A percentile compares a stretch with the other conserved stretches of the same genome.
phyloP scores from a whole-genome alignment of 2,329 filamentous ascomycete species.

The Xylaria polymorpha region DNA sequence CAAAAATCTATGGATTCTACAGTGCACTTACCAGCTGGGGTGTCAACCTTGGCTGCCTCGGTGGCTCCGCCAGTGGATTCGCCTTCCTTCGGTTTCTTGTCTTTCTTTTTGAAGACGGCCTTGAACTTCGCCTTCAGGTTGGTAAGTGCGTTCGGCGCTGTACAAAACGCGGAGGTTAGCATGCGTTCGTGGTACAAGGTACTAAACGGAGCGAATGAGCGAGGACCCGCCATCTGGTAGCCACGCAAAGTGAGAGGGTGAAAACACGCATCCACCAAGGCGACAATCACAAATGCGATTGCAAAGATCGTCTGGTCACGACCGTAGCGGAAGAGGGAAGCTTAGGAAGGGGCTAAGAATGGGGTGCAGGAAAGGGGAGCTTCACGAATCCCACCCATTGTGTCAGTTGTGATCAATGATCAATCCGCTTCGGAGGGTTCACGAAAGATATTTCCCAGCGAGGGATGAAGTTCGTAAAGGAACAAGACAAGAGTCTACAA shows the following conservation, averaged over 20 bases:
- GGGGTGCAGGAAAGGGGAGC: conserved; percentile 42
- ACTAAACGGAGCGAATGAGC: conserved; percentile 16
- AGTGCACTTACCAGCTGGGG: conserved; percentile 32
- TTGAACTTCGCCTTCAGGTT: conserved; percentile 68
- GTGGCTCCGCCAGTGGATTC: conserved; percentile 42
- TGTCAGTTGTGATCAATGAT: conserved; percentile 48
- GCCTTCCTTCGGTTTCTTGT: conserved; percentile 43
- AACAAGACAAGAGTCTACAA: conserved; percentile 22
- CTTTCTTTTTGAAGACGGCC: conserved; percentile 49
- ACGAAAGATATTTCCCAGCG: not conserved
- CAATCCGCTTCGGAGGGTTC: conserved; percentile 9
- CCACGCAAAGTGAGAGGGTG: conserved; percentile 11
- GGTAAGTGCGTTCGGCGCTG: conserved; percentile 63
- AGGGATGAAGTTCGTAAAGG: conserved; percentile 18
- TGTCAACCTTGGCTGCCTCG: conserved; percentile 43
- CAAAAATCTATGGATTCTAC: conserved; percentile 14
- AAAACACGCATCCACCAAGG: not conserved
- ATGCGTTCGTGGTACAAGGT: conserved; percentile 24
- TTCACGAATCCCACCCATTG: conserved; percentile 66
- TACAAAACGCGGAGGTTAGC: conserved; percentile 36
- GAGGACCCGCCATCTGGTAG: conserved; percentile 16
- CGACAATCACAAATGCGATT: conserved; percentile 17
- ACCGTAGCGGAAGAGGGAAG: conserved; percentile 20
- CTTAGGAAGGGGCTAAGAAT: conserved; percentile 8
- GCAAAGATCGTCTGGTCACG: conserved; percentile 15